Evolutionary conservation across 2,329 filamentous ascomycete genomes (phyloP).

Genomic region (Epichloe hybrida): DNA sequence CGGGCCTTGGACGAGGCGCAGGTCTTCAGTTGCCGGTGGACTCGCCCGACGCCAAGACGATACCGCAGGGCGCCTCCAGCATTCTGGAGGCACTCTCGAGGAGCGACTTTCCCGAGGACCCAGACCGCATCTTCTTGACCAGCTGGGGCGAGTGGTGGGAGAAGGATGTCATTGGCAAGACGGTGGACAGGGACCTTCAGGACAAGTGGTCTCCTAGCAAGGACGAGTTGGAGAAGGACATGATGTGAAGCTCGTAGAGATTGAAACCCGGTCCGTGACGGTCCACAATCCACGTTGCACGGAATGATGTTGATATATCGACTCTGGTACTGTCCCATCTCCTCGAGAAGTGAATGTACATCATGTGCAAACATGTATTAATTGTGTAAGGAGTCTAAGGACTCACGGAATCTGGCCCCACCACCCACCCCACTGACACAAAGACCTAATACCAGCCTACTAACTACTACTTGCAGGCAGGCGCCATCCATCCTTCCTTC

Average conservation of each 20-base stretch:
- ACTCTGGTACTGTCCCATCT: too few species aligned
- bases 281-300: slow-evolving; percentile 11
- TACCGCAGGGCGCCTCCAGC: slow-evolving; percentile 32
- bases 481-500: slow-evolving; percentile 1
- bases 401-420: too few species aligned
- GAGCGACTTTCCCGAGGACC: slow-evolving; percentile 35
- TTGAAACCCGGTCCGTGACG: slow-evolving; percentile 10
- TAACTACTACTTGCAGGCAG: too few species aligned
- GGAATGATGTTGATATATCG: too few species aligned
- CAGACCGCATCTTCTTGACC: slow-evolving; percentile 38
- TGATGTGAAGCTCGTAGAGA: slow-evolving; percentile 11
- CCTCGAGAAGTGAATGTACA: too few species aligned
- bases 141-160: slow-evolving; percentile 45
- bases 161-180: slow-evolving; percentile 26
- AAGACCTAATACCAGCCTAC: too few species aligned
- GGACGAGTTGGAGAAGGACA: slow-evolving; percentile 33
- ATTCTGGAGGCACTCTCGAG: slow-evolving; percentile 30
- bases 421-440: too few species aligned
- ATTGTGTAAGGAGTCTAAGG: too few species aligned
- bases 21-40: slow-evolving; percentile 16
- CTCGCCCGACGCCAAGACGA: slow-evolving; percentile 32
- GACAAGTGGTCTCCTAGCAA: slow-evolving; percentile 36
- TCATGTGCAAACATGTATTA: too few species aligned
- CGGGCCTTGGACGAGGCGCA: slow-evolving; percentile 24
- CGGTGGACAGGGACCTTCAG: slow-evolving; percentile 33